Evolutionary conservation across 2,329 filamentous ascomycete species (phyloP).

Genomic region (Arthrobotrys sinensis): DNA sequence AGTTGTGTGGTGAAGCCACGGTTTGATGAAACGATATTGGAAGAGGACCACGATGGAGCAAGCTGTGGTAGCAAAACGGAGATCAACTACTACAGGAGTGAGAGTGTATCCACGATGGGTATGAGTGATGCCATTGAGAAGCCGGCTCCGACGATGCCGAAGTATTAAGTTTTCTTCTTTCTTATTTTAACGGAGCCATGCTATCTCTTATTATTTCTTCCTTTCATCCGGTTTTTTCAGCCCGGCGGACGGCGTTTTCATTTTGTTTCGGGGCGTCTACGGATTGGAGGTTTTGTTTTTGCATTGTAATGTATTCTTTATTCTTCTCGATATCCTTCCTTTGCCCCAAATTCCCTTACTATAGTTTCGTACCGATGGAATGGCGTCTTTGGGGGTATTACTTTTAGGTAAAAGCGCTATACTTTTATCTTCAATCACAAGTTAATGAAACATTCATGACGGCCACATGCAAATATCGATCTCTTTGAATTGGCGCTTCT

Average conservation of each 20-base stretch:
- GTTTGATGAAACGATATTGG: conserved; percentile 45
- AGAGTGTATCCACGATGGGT: conserved; percentile 44
- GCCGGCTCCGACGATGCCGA: conserved; percentile 12
- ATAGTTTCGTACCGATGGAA: not conserved
- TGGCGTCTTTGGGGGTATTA: conserved; percentile 22
- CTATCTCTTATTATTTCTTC: conserved; percentile 10
- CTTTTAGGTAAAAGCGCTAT: not conserved
- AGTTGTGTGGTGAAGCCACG: conserved; percentile 36
- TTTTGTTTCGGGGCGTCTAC: conserved; percentile 14
- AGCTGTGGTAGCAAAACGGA: conserved; percentile 45
- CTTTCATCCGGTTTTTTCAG: conserved; percentile 14
- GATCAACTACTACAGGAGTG: conserved; percentile 42
- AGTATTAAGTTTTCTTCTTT: conserved; percentile 14
- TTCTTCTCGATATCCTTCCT: conserved; percentile 3
- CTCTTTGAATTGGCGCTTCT: no score
- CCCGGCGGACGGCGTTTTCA: conserved; percentile 24
- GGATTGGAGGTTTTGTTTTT: conserved; percentile 10
- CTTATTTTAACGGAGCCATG: conserved; percentile 13
- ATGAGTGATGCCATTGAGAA: conserved; percentile 40
- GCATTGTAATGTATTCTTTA: conserved; percentile 12
- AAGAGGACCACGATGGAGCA: conserved; percentile 39
- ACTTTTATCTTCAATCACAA: not conserved
- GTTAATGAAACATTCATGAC: conserved; percentile 6
- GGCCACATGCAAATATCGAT: not conserved
- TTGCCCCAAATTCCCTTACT: conserved; percentile 10